phyloP scores from a whole-genome alignment of 2,329 filamentous ascomycete species.

The Sclerotinia sclerotiorum region DNA sequence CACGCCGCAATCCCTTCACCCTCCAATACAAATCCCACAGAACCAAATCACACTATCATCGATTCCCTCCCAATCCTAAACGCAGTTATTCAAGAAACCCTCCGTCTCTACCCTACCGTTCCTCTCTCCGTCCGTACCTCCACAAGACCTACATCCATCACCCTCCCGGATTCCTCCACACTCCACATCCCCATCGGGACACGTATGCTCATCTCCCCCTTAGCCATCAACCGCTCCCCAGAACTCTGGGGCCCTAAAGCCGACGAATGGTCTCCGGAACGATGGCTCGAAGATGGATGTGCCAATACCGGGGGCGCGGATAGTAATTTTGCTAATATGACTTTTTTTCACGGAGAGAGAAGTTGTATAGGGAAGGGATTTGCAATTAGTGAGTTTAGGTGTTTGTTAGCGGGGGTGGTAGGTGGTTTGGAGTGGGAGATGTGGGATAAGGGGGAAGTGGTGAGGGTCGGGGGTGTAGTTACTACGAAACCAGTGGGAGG shows the following conservation, averaged over 20 bases:
- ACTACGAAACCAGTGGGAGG: constrained; percentile 33
- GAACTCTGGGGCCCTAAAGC: constrained; percentile 62
- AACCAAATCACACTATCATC: constrained; percentile 49
- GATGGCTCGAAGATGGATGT: constrained; percentile 46
- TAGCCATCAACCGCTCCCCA: constrained; percentile 56
- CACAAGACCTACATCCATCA: constrained; percentile 55
- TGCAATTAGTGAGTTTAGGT: constrained; percentile 70
- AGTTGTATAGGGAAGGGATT: constrained; percentile 83
- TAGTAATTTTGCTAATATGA: constrained; percentile 75
- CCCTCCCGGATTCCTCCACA: constrained; percentile 55
- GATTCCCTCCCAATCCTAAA: constrained; percentile 67
- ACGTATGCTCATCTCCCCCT: constrained; percentile 53
- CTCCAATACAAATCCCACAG: constrained; percentile 19
- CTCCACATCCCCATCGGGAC: constrained; percentile 59
- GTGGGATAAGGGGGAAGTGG: constrained; percentile 41
- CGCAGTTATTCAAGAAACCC: constrained; percentile 64
- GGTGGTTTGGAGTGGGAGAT: constrained; percentile 28
- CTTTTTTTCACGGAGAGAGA: constrained; percentile 81
- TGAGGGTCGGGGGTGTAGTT: constrained; percentile 58
- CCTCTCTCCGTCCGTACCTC: constrained; percentile 63
- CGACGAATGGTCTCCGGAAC: constrained; percentile 58
- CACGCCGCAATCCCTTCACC: constrained; percentile 45
- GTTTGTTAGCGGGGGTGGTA: constrained; percentile 12
- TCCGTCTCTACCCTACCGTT: constrained; percentile 67
- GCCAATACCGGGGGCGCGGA: constrained; percentile 62